phyloP scores from a whole-genome alignment of 1,284 basidiomycete genomes.

The Rhodotorula mucilaginosa region DNA sequence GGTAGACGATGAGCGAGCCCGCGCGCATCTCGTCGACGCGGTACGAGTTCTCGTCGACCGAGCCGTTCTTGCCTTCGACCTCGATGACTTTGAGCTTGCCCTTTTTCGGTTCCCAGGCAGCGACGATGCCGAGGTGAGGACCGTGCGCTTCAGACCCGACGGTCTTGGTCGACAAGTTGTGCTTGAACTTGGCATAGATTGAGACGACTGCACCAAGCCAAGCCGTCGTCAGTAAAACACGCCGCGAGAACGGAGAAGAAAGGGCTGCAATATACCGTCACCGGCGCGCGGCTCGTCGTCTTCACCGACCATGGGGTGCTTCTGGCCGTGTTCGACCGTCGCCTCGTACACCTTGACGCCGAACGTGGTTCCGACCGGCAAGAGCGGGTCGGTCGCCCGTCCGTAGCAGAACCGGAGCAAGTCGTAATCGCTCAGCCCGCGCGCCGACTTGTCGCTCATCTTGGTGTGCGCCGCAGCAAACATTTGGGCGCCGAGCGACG shows the following conservation, averaged over 20 bases:
- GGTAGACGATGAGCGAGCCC: constrained; percentile 60
- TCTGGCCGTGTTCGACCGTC: constrained; percentile 13
- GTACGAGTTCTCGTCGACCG: constrained; percentile 76
- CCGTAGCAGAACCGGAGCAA: constrained; percentile 34
- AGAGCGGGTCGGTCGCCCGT: constrained; percentile 27
- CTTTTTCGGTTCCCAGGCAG: constrained; percentile 80
- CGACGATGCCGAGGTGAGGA: constrained; percentile 69
- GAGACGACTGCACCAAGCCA: constrained; percentile 46
- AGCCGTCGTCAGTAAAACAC: neutral
- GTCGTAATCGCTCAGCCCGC: constrained; percentile 49
- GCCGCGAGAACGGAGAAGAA: neutral
- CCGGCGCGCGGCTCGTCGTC: constrained; percentile 32
- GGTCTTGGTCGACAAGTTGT: constrained; percentile 69
- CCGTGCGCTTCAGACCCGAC: constrained; percentile 59
- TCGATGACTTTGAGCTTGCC: constrained; percentile 77
- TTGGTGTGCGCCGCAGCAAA: constrained; percentile 62
- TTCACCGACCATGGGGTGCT: constrained; percentile 7
- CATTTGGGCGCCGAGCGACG: constrained; percentile 69
- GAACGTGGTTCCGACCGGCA: constrained; percentile 13
- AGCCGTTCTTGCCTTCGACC: constrained; percentile 54
- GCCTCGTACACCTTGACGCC: constrained; percentile 27
- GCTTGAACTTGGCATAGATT: constrained; percentile 75
- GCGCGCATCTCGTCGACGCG: constrained; percentile 83
- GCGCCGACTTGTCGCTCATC: constrained; percentile 63
- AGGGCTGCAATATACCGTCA: constrained; percentile 19